phyloP scores from a whole-genome alignment of 208 protist genomes.

The Crithidia expoeki region DNA sequence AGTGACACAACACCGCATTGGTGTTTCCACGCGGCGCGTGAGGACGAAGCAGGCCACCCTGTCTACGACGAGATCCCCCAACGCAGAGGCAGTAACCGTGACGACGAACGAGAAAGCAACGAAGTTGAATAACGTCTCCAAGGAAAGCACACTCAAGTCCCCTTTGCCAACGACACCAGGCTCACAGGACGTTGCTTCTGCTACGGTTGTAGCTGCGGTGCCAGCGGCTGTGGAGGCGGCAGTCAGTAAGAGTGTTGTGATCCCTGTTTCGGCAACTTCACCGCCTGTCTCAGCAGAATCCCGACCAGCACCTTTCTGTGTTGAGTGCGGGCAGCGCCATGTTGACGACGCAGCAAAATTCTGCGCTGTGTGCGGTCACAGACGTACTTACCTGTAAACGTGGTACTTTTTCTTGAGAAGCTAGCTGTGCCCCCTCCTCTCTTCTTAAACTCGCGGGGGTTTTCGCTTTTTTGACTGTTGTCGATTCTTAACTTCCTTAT shows the following conservation, averaged over 20 bases:
- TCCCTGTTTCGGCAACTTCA: background rate
- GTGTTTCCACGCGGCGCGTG: background rate
- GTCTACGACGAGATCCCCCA: background rate
- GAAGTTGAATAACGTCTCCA: background rate
- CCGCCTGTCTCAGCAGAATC: background rate
- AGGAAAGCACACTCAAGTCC: background rate
- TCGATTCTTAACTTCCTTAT: too few relatives aligned
- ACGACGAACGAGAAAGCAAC: background rate
- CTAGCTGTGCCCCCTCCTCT: background rate
- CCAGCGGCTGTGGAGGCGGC: background rate
- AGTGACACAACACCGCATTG: background rate
- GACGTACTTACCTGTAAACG: conserved; percentile 41
- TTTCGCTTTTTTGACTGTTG: too few relatives aligned
- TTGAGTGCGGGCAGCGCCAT: conserved; percentile 70
- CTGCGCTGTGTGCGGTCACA: conserved; percentile 84
- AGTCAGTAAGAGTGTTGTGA: background rate
- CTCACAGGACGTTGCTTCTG: background rate
- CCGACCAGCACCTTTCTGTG: conserved; percentile 41
- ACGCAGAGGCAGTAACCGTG: background rate
- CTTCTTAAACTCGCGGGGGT: too few relatives aligned
- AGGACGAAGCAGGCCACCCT: background rate
- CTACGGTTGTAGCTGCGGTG: background rate
- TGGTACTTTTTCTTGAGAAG: conserved; percentile 19
- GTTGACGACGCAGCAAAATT: conserved; percentile 76
- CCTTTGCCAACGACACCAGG: background rate